A percentile compares a stretch with the other conserved stretches of the same genome.
Conservation (phyloP, 1,139 yeast species). For the Suhomyces bribrorum region DNA sequence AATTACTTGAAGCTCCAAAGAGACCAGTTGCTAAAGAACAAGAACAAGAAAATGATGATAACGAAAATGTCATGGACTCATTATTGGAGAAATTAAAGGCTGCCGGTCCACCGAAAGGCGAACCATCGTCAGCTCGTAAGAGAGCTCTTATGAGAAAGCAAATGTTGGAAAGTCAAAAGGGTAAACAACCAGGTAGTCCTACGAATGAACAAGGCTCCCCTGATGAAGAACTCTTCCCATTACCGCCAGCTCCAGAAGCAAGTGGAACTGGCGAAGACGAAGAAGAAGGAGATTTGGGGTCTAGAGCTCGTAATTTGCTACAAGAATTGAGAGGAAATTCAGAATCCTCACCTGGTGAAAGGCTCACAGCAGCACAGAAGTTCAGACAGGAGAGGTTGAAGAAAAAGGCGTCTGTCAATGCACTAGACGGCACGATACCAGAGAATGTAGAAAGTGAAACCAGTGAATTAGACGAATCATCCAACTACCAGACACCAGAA, state of each 20-base stretch:
- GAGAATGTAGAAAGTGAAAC: conserved; percentile 4
- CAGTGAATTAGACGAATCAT: too few species aligned
- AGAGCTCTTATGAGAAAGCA: conserved; percentile 76
- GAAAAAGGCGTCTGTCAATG: conserved; percentile 18
- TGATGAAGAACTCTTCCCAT: conserved; percentile 7
- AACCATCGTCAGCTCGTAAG: conserved; percentile 77
- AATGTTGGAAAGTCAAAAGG: conserved; percentile 41
- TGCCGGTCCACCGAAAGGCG: conserved; percentile 71
- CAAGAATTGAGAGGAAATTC: conserved; percentile 54
- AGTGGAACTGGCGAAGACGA: conserved; percentile 10
- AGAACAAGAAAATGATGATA: conserved; percentile 27
- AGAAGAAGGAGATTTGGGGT: conserved; percentile 47
- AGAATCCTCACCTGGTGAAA: conserved; percentile 21
- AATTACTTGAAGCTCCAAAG: conserved; percentile 52
- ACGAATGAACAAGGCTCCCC: conserved; percentile 14
- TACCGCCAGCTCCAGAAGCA: conserved; percentile 3
- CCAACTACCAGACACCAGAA: too few species aligned
- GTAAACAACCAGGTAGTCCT: conserved; percentile 1
- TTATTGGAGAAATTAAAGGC: conserved; percentile 71
- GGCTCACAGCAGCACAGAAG: conserved; percentile 36
- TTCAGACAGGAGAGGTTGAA: conserved; percentile 39
- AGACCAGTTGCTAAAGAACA: conserved; percentile 21
- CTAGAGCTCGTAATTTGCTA: conserved; percentile 60
- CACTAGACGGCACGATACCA: conserved; percentile 10
- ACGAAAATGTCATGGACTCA: conserved; percentile 70